Conservation (phyloP, 495 filamentous ascomycete species). For the Aspergillus sparsus region DNA sequence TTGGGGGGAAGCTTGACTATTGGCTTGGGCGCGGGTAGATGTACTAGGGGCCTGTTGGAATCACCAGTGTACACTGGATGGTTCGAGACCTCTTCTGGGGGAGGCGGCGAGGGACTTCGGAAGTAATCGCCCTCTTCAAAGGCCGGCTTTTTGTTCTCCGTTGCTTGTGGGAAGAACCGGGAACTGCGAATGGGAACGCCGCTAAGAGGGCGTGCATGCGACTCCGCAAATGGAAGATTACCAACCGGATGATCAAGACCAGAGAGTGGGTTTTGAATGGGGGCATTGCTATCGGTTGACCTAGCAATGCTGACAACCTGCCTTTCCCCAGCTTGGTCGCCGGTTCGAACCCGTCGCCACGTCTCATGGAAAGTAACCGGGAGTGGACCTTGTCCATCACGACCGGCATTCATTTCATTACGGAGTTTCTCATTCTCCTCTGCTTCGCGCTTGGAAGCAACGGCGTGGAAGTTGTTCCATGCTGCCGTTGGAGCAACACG, state of each 20-base stretch:
- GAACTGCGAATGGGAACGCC: conserved; percentile 55
- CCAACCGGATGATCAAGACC: conserved; percentile 40
- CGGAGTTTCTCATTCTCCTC: conserved; percentile 42
- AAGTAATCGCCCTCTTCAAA: conserved; percentile 33
- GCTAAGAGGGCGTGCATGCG: conserved; percentile 36
- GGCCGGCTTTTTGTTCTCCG: conserved; percentile 43
- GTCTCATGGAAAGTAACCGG: conserved; percentile 60
- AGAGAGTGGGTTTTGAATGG: conserved; percentile 36
- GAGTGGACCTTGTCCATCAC: conserved; percentile 40
- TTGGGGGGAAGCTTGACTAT: conserved; percentile 72
- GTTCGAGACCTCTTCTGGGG: conserved; percentile 63
- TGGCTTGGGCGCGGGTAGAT: conserved; percentile 66
- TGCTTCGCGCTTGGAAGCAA: conserved; percentile 45
- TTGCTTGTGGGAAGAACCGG: conserved; percentile 68
- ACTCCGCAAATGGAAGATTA: conserved; percentile 41
- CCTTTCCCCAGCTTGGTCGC: conserved; percentile 45
- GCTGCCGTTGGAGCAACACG: conserved; percentile 37
- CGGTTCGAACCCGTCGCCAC: conserved; percentile 59
- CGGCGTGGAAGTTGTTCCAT: conserved; percentile 53
- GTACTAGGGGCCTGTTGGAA: conserved; percentile 63
- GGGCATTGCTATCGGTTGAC: conserved; percentile 30
- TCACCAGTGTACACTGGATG: conserved; percentile 74
- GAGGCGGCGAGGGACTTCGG: conserved; percentile 64
- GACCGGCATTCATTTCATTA: conserved; percentile 38
- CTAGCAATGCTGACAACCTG: conserved; percentile 40